These are phyloP conservation scores for Botrytis pseudocinerea DNA, from an alignment of 2,329 filamentous ascomycete genomes.

Conservation along the genomic window DNA sequence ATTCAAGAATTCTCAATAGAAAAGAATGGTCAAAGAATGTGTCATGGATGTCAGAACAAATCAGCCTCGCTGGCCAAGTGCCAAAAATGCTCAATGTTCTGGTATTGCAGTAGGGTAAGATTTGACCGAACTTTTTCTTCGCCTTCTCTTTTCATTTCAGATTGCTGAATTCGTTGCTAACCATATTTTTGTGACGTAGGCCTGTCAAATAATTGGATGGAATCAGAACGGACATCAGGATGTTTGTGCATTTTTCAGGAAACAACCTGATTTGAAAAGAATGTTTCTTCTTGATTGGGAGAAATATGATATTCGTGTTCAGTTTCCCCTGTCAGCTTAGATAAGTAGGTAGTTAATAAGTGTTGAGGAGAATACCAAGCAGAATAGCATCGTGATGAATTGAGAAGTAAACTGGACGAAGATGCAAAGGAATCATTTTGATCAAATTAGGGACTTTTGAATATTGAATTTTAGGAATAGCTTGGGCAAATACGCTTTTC, in stretches of 20 bases:
- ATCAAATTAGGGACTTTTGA: neutral
- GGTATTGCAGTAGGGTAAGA: constrained; percentile 37
- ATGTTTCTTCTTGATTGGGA: constrained; percentile 37
- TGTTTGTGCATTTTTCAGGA: constrained; percentile 38
- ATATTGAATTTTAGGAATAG: no score
- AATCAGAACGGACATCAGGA: constrained; percentile 38
- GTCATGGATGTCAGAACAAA: constrained; percentile 32
- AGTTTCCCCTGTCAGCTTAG: constrained; percentile 30
- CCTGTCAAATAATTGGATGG: constrained; percentile 36
- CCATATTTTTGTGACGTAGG: constrained; percentile 26
- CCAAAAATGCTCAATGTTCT: constrained; percentile 34
- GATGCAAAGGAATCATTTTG: rapidly evolving
- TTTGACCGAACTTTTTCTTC: neutral
- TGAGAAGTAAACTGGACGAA: neutral
- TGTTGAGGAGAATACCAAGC: neutral
- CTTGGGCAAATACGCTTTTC: neutral
- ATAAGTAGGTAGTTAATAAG: neutral
- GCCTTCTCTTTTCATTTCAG: neutral
- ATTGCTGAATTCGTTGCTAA: constrained; percentile 21
- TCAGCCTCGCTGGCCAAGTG: constrained; percentile 30
- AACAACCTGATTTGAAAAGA: constrained; percentile 35
- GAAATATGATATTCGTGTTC: constrained; percentile 33
- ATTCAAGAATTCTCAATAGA: constrained; percentile 33
- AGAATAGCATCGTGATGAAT: no score
- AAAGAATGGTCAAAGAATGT: constrained; percentile 30